These are phyloP conservation scores for Volutella citrinella DNA, from an alignment of 2,329 filamentous ascomycete species.

Conservation along the genomic window DNA sequence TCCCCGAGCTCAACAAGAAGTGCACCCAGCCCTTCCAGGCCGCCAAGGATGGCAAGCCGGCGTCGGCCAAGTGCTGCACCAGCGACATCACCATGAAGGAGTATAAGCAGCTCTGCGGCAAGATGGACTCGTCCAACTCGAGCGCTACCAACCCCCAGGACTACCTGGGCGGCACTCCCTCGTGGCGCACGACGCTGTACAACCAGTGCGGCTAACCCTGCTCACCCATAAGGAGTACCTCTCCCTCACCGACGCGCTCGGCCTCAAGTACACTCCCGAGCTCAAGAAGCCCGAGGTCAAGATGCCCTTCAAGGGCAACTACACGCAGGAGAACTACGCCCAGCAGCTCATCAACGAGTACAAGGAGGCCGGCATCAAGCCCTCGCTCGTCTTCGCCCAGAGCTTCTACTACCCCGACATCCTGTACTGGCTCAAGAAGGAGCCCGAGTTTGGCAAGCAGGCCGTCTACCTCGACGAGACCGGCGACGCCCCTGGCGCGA, in stretches of 20 bases:
- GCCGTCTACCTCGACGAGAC: constrained; percentile 64
- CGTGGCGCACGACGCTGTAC: constrained; percentile 65
- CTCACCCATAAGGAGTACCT: constrained; percentile 63
- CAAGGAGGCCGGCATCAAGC: constrained; percentile 48
- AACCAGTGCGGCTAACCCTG: constrained; percentile 60
- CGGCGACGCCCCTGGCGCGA: constrained; percentile 50
- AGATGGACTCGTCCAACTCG: constrained; percentile 65
- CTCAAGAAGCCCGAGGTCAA: constrained; percentile 65
- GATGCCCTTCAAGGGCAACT: constrained; percentile 65
- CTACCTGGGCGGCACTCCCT: constrained; percentile 57
- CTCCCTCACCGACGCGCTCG: constrained; percentile 52
- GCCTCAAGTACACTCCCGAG: constrained; percentile 63
- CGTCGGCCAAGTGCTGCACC: constrained; percentile 67
- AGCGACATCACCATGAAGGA: constrained; percentile 67
- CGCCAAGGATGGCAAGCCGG: constrained; percentile 45
- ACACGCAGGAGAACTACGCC: constrained; percentile 63
- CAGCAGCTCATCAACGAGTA: constrained; percentile 65
- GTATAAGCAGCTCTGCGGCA: constrained; percentile 65
- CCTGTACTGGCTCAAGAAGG: constrained; percentile 63
- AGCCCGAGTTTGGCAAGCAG: constrained; percentile 58
- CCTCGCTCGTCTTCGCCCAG: constrained; percentile 58
- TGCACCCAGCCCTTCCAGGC: constrained; percentile 62
- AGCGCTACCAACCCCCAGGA: constrained; percentile 55
- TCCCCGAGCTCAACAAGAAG: constrained; percentile 61
- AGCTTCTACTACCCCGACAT: constrained; percentile 64